Evolutionary conservation across 1,139 yeast species (phyloP).

Genomic region (Geotrichum histeridarum): DNA sequence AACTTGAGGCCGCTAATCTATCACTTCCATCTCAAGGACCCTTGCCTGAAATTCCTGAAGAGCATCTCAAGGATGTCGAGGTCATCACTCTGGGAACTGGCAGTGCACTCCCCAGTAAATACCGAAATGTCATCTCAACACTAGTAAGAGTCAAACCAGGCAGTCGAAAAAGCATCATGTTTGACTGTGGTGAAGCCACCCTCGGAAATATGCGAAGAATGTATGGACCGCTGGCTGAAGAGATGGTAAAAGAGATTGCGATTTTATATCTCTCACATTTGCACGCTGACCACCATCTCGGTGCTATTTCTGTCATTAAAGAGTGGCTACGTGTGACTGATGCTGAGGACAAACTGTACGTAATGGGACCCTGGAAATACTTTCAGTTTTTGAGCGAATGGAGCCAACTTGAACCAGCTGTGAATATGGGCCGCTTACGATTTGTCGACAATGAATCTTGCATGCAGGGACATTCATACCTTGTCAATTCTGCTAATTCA

Average conservation of each 20-base stretch:
- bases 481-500: constrained; percentile 1
- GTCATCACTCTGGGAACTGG: constrained; percentile 87
- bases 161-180: constrained; percentile 35
- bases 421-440: constrained; percentile 44
- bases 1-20: constrained; percentile 5
- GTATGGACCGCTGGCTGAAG: constrained; percentile 45
- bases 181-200: constrained; percentile 95
- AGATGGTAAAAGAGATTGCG: constrained; percentile 53
- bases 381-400: constrained; percentile 66
- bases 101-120: constrained; percentile 79
- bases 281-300: constrained; percentile 97
- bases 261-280: constrained; percentile 77
- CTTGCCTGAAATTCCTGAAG: constrained; percentile 4
- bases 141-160: constrained; percentile 19
- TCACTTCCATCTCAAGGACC: constrained; percentile 7
- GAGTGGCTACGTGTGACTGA: constrained; percentile 54
- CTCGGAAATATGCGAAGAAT: constrained; percentile 65
- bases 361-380: constrained; percentile 76
- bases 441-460: constrained; percentile 70
- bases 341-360: constrained; percentile 39
- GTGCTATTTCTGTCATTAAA: constrained; percentile 62
- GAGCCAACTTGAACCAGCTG: constrained; percentile 49
- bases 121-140: constrained; percentile 72
- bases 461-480: constrained; percentile 33
- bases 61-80: constrained; percentile 42